Evolutionary conservation across 148 eudicot genomes (phyloP).

Genomic region (Rheum nobile): DNA sequence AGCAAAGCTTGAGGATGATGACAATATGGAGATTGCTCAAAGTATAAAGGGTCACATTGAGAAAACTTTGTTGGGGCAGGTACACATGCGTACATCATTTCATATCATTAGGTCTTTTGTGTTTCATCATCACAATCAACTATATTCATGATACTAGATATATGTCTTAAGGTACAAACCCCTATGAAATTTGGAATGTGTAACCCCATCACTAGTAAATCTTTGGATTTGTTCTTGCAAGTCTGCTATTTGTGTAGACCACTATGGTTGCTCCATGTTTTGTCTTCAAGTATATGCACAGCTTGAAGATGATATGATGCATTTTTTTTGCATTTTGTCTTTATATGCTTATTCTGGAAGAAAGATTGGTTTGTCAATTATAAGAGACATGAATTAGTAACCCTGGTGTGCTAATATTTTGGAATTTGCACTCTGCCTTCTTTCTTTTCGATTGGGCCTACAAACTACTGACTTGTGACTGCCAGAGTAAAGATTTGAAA

Average conservation of each 20-base stretch:
- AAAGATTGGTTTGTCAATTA: neutral
- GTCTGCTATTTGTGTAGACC: neutral
- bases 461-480: neutral
- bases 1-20: slow-evolving; percentile 41
- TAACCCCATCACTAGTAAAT: neutral
- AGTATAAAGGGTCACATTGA: slow-evolving; percentile 69
- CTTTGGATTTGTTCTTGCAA: neutral
- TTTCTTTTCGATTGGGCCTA: neutral
- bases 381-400: neutral
- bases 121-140: neutral
- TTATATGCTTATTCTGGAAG: slow-evolving; percentile 1
- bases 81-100: slow-evolving; percentile 7
- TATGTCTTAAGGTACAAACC: neutral
- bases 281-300: neutral
- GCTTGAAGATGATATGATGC: neutral
- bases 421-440: neutral
- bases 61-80: slow-evolving; percentile 79
- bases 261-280: neutral
- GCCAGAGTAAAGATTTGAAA: neutral
- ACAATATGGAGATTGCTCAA: slow-evolving; percentile 29
- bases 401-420: neutral
- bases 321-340: neutral
- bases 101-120: neutral
- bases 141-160: neutral
- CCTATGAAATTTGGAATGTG: neutral